phyloP scores from a whole-genome alignment of 495 filamentous ascomycete genomes.

The Talaromyces stipitatus region DNA sequence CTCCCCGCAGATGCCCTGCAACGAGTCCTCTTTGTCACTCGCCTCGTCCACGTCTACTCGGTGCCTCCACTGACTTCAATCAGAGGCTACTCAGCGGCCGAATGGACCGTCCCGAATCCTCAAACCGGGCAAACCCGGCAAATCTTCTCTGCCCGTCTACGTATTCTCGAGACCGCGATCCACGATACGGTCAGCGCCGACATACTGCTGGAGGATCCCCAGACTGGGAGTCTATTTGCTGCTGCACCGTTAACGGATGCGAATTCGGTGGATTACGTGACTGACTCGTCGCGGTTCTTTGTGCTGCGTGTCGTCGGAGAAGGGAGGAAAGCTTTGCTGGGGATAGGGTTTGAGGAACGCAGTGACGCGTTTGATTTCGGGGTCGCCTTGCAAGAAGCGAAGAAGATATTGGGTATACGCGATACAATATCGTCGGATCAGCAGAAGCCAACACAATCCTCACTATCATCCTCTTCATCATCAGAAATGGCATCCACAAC shows the following conservation, averaged over 20 bases:
- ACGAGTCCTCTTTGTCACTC: conserved; percentile 64
- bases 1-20: conserved; percentile 66
- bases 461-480: conserved; percentile 11
- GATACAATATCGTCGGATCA: conserved; percentile 11
- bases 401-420: conserved; percentile 45
- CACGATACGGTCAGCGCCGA: conserved; percentile 56
- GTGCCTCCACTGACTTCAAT: conserved; percentile 65
- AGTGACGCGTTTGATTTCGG: conserved; percentile 76
- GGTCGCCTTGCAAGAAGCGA: conserved; percentile 67
- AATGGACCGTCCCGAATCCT: conserved; percentile 60
- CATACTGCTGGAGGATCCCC: conserved; percentile 66
- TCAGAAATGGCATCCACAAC: conserved; percentile 19
- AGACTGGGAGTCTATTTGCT: conserved; percentile 66
- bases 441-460: conserved; percentile 11
- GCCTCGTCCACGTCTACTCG: conserved; percentile 68
- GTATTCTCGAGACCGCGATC: conserved; percentile 67
- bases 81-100: conserved; percentile 63
- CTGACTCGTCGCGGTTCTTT: conserved; percentile 73
- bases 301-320: conserved; percentile 66
- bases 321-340: conserved; percentile 62
- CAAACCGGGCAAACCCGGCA: conserved; percentile 41
- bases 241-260: conserved; percentile 61
- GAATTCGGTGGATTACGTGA: conserved; percentile 57
- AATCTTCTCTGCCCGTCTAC: conserved; percentile 76
- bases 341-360: conserved; percentile 81